Evolutionary conservation across 495 filamentous ascomycete species (phyloP).

Genomic region (Amphirosellinia nigrospora): DNA sequence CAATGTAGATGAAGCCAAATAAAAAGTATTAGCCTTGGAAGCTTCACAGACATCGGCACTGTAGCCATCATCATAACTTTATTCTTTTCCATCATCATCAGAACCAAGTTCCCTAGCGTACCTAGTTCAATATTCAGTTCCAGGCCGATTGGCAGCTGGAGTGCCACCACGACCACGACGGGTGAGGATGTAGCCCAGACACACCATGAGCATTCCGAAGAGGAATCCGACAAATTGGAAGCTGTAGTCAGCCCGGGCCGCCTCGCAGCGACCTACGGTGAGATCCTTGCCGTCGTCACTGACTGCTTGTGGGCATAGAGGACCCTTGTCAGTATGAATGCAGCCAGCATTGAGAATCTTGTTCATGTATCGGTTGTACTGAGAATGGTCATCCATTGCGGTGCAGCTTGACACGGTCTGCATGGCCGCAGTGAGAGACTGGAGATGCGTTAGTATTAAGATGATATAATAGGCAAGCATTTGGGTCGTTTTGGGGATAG

Average conservation of each 20-base stretch:
- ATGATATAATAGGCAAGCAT: no score
- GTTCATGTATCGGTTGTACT: slow-evolving; percentile 14
- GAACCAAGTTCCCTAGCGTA: background rate
- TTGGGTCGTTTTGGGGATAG: no score
- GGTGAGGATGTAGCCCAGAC: background rate
- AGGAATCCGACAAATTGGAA: slow-evolving; percentile 44
- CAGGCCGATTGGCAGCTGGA: background rate
- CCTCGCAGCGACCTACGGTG: slow-evolving; percentile 37
- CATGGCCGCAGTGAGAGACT: slow-evolving; percentile 20
- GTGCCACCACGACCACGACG: slow-evolving; percentile 20
- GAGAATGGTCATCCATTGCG: background rate
- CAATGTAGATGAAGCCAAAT: background rate
- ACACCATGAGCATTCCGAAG: slow-evolving; percentile 30
- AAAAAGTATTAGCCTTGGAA: background rate
- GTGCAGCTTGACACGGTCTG: slow-evolving; percentile 8
- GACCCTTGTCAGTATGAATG: background rate
- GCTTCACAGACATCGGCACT: background rate
- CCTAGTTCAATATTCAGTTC: background rate
- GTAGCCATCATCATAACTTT: background rate
- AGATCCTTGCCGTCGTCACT: slow-evolving; percentile 12
- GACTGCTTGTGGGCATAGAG: background rate
- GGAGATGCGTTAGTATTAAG: background rate
- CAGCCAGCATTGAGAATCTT: slow-evolving; percentile 22
- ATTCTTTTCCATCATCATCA: background rate
- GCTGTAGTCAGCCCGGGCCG: slow-evolving; percentile 37